These are phyloP conservation scores for Striga asiatica DNA, from an alignment of 257 asterid genomes.

Conservation along the genomic window DNA sequence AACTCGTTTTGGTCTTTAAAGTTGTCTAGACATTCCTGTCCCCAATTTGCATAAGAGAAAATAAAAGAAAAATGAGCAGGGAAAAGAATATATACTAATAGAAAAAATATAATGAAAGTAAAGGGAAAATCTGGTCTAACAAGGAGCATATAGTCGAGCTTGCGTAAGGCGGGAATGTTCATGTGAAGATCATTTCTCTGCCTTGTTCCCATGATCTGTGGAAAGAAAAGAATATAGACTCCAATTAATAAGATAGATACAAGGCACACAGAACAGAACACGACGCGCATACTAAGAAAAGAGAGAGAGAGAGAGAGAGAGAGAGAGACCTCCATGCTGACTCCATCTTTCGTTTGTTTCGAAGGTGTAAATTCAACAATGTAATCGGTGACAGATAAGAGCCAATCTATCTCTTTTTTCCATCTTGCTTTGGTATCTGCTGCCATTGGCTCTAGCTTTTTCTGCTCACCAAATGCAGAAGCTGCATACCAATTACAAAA, in stretches of 20 bases:
- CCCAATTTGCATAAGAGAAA: neutral
- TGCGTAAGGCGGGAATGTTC: conserved; percentile 50
- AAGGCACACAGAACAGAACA: no score
- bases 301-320: conserved; percentile 14
- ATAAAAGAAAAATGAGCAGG: neutral
- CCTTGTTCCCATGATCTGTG: conserved; percentile 52
- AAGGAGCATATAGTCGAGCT: conserved; percentile 49
- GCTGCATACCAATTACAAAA: conserved; percentile 28
- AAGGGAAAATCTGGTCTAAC: conserved; percentile 22
- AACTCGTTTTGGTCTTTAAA: conserved; percentile 49
- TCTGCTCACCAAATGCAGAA: conserved; percentile 58
- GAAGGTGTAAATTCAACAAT: conserved; percentile 46
- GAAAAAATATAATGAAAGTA: neutral
- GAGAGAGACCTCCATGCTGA: conserved; percentile 38
- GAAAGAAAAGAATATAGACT: neutral
- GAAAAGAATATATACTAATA: neutral
- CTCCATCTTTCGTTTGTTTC: conserved; percentile 53
- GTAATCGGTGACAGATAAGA: conserved; percentile 50
- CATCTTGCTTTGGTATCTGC: conserved; percentile 50
- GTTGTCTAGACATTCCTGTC: conserved; percentile 48
- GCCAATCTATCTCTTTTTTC: conserved; percentile 66
- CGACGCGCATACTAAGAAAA: no score
- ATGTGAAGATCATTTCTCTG: conserved; percentile 50
- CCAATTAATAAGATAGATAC: neutral
- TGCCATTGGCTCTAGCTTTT: conserved; percentile 51